Conservation (phyloP, 352 stramenopile genomes). For the Bremia lactucae region DNA sequence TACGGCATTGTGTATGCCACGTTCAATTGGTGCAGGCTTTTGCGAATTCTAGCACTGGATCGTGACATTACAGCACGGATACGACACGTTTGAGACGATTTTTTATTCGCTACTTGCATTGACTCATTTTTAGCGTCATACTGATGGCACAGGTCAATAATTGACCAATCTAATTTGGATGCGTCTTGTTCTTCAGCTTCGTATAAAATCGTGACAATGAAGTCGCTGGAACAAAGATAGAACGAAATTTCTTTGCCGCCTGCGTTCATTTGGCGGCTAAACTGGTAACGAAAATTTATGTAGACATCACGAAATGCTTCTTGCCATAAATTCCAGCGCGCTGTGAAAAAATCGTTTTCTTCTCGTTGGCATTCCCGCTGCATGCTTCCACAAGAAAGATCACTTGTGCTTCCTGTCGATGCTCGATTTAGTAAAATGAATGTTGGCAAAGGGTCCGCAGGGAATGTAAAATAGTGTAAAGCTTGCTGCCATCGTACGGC, state of each 20-base stretch:
- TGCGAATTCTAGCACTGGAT: conserved; percentile 50
- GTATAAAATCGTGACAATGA: conserved; percentile 46
- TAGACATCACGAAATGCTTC: conserved; percentile 60
- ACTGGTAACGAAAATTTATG: conserved; percentile 38
- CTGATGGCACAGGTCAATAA: conserved; percentile 33
- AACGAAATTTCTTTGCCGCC: conserved; percentile 16
- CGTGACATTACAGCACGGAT: conserved; percentile 57
- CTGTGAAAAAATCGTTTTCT: conserved; percentile 49
- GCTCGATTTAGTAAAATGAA: conserved; percentile 40
- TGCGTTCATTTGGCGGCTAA: neutral
- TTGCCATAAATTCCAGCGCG: conserved; percentile 52
- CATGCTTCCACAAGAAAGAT: conserved; percentile 10
- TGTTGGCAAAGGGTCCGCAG: conserved; percentile 35
- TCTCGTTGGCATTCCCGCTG: conserved; percentile 32
- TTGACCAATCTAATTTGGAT: conserved; percentile 4
- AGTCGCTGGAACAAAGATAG: conserved; percentile 58
- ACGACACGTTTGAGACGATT: conserved; percentile 1
- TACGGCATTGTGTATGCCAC: conserved; percentile 51
- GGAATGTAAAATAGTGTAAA: conserved; percentile 60
- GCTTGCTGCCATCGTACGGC: conserved; percentile 51
- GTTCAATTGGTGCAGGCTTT: conserved; percentile 51
- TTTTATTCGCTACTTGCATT: conserved; percentile 1
- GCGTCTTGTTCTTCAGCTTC: conserved; percentile 2
- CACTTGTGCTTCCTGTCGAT: conserved; percentile 13
- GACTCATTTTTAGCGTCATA: conserved; percentile 6